phyloP scores from a whole-genome alignment of 148 eudicot genomes.

The Amaranthus hypochondriacus region DNA sequence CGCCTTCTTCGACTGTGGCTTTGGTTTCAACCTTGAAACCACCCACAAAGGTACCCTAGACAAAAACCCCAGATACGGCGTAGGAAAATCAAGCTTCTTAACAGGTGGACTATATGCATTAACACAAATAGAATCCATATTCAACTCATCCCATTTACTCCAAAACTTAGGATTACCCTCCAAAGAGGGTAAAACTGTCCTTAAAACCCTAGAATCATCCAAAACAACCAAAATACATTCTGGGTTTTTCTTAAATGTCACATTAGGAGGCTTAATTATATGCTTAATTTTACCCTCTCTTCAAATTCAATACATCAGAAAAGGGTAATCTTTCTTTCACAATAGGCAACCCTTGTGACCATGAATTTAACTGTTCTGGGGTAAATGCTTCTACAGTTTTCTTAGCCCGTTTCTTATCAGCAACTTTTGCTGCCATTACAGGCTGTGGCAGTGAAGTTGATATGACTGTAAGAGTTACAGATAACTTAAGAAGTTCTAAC shows the following conservation, averaged over 20 bases:
- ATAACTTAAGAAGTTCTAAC: constrained; percentile 42
- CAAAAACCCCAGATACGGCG: constrained; percentile 64
- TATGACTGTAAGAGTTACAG: constrained; percentile 67
- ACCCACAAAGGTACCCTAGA: constrained; percentile 41
- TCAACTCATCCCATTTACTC: constrained; percentile 69
- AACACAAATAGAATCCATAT: constrained; percentile 53
- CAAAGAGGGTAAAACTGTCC: constrained; percentile 71
- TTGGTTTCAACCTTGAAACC: constrained; percentile 34
- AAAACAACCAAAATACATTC: constrained; percentile 69
- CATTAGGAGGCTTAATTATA: constrained; percentile 54
- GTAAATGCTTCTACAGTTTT: constrained; percentile 45
- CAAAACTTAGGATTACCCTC: constrained; percentile 69
- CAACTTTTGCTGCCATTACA: constrained; percentile 54
- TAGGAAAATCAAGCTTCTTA: constrained; percentile 70
- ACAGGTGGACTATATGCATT: constrained; percentile 81
- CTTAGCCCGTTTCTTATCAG: constrained; percentile 53
- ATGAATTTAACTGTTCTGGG: constrained; percentile 52
- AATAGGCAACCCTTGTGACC: constrained; percentile 73
- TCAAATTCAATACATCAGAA: constrained; percentile 62
- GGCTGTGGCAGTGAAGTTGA: constrained; percentile 62
- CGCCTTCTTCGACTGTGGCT: constrained; percentile 65
- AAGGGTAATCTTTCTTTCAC: constrained; percentile 54
- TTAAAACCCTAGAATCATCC: constrained; percentile 77
- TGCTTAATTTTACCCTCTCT: constrained; percentile 67
- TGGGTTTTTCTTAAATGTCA: constrained; percentile 39